phyloP scores from a whole-genome alignment of 192 early-diverging fungal species.

The Glomus cerebriforme region DNA sequence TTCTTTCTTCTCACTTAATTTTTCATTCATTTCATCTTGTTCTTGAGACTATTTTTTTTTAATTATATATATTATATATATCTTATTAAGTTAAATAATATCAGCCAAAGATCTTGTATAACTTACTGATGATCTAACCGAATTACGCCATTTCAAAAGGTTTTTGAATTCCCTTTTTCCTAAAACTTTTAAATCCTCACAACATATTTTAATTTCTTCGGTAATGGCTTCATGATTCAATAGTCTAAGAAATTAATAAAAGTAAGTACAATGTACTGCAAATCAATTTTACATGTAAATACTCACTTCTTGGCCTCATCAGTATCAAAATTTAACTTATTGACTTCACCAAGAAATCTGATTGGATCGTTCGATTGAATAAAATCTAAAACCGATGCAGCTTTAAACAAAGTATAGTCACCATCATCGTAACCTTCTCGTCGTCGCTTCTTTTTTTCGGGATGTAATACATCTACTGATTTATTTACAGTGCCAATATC shows the following conservation, averaged over 20 bases:
- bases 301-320: slow-evolving; percentile 61
- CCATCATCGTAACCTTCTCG: slow-evolving; percentile 98
- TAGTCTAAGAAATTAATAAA: slow-evolving; percentile 33
- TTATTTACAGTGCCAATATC: slow-evolving; percentile 57
- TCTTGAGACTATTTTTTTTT: background rate
- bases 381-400: slow-evolving; percentile 76
- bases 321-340: slow-evolving; percentile 72
- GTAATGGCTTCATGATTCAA: slow-evolving; percentile 68
- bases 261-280: slow-evolving; percentile 15
- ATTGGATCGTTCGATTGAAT: slow-evolving; percentile 79
- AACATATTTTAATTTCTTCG: slow-evolving; percentile 77
- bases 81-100: slow-evolving; percentile 36
- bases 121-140: slow-evolving; percentile 61
- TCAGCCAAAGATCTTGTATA: slow-evolving; percentile 55
- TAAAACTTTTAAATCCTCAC: slow-evolving; percentile 87
- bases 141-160: slow-evolving; percentile 87
- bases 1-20: background rate
- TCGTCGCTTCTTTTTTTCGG: slow-evolving; percentile 89
- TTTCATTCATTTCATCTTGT: background rate
- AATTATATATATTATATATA: too few relatives aligned
- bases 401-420: slow-evolving; percentile 86
- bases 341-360: slow-evolving; percentile 72
- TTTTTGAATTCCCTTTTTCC: slow-evolving; percentile 93
- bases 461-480: slow-evolving; percentile 82
- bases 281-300: slow-evolving; percentile 25